Percentiles rank a stretch among this genome's conserved stretches.
Evolutionary conservation across 441 rosid species (phyloP).

Genomic region (Populus tomentosa): DNA sequence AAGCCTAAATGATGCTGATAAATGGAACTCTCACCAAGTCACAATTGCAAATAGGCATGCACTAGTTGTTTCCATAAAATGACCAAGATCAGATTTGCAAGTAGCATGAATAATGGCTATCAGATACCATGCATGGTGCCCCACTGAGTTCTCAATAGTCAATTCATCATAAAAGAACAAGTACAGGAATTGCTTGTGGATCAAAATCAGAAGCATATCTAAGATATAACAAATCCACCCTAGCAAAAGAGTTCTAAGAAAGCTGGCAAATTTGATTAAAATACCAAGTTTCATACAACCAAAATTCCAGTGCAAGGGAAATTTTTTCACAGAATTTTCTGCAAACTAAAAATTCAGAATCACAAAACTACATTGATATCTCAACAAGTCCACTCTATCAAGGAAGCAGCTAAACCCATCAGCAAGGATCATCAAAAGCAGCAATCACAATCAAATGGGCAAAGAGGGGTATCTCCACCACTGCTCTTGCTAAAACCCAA

Average conservation of each 20-base stretch:
- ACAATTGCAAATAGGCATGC: too few species aligned
- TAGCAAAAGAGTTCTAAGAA: neutral
- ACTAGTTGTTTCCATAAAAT: too few species aligned
- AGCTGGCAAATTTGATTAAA: neutral
- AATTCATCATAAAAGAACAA: neutral
- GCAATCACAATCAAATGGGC: constrained; percentile 81
- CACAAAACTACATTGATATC: neutral
- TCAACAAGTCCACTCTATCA: neutral
- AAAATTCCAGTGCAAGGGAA: neutral
- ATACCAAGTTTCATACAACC: neutral
- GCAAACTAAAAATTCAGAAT: neutral
- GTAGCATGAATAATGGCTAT: too few species aligned
- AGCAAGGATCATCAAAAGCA: constrained; percentile 42
- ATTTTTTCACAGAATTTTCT: neutral
- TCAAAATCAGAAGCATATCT: neutral
- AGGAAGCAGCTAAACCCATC: neutral
- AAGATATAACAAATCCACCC: neutral
- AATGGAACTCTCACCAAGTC: too few species aligned
- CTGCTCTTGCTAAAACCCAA: constrained; percentile 52
- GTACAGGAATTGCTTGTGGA: neutral
- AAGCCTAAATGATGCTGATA: too few species aligned
- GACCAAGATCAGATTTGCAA: too few species aligned
- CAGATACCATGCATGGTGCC: neutral
- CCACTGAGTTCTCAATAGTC: neutral
- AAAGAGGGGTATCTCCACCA: constrained; percentile 61